Percentiles rank a stretch among this genome's conserved stretches.
Evolutionary conservation across 495 filamentous ascomycete species (phyloP).

Genomic region (Sporormia fimetaria): DNA sequence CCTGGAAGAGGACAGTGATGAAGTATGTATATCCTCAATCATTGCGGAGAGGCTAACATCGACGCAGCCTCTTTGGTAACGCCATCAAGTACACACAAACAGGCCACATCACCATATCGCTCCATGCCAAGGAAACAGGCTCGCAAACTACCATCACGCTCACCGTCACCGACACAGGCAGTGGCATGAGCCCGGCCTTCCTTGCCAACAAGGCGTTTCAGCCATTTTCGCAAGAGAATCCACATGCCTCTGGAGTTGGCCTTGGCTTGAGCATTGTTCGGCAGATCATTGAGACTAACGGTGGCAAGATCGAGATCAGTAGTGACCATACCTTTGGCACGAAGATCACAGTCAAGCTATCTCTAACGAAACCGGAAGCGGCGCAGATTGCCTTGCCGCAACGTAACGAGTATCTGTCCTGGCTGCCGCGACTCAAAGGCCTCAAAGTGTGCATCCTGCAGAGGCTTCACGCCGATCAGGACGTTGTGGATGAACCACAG

Average conservation of each 20-base stretch:
- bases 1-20: constrained; percentile 27
- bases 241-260: constrained; percentile 27
- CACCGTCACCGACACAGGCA: constrained; percentile 26
- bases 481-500: background rate
- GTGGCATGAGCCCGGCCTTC: constrained; percentile 28
- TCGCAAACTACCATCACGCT: constrained; percentile 8
- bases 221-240: constrained; percentile 30
- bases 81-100: constrained; percentile 30
- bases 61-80: constrained; percentile 27
- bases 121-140: constrained; percentile 9
- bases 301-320: constrained; percentile 24
- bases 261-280: constrained; percentile 30
- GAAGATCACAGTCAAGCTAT: constrained; percentile 18
- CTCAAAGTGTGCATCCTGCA: constrained; percentile 10
- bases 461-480: background rate
- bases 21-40: background rate
- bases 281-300: constrained; percentile 24
- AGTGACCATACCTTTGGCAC: constrained; percentile 22
- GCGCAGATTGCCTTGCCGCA: background rate
- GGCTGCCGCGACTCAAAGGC: constrained; percentile 3
- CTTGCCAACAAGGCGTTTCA: constrained; percentile 23
- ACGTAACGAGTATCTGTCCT: background rate
- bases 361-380: constrained; percentile 1
- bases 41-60: background rate
- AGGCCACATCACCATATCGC: constrained; percentile 25